phyloP scores from a whole-genome alignment of 139 green algal genomes.

The Chlamydomonas sp. region DNA sequence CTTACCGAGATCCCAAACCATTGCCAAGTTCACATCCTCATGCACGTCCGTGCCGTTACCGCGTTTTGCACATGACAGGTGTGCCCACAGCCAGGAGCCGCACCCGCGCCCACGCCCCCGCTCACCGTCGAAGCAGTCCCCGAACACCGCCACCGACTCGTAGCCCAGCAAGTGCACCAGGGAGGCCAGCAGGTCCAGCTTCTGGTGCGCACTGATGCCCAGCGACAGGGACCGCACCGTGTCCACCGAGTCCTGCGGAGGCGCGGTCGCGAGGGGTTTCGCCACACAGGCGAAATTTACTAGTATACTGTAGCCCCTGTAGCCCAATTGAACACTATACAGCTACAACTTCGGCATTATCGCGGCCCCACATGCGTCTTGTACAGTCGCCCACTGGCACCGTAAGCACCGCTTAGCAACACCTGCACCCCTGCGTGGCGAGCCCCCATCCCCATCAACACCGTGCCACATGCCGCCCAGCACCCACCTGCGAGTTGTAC shows the following conservation, averaged over 20 bases:
- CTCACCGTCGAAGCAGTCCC: slow-evolving; percentile 93
- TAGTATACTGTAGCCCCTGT: too few relatives aligned
- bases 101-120: neutral
- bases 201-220: slow-evolving; percentile 83
- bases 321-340: too few relatives aligned
- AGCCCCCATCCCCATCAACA: neutral
- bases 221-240: slow-evolving; percentile 65
- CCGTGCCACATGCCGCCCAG: neutral
- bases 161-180: slow-evolving; percentile 83
- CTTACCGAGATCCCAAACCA: too few relatives aligned
- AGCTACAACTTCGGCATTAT: too few relatives aligned
- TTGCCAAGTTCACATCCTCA: too few relatives aligned
- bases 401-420: neutral
- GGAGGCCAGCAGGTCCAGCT: slow-evolving; percentile 83
- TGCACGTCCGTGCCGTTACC: too few relatives aligned
- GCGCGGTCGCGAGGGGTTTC: neutral
- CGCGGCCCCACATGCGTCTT: neutral
- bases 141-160: slow-evolving; percentile 87
- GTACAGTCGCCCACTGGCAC: neutral
- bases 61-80: too few relatives aligned
- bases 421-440: neutral
- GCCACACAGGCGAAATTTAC: too few relatives aligned
- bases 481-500: slow-evolving; percentile 50
- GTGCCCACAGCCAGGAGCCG: too few relatives aligned
- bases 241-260: slow-evolving; percentile 58